Percentiles rank a stretch among this genome's conserved stretches.
Evolutionary conservation across 129 eudicot species (phyloP).

Genomic region (Tanacetum coccineum): DNA sequence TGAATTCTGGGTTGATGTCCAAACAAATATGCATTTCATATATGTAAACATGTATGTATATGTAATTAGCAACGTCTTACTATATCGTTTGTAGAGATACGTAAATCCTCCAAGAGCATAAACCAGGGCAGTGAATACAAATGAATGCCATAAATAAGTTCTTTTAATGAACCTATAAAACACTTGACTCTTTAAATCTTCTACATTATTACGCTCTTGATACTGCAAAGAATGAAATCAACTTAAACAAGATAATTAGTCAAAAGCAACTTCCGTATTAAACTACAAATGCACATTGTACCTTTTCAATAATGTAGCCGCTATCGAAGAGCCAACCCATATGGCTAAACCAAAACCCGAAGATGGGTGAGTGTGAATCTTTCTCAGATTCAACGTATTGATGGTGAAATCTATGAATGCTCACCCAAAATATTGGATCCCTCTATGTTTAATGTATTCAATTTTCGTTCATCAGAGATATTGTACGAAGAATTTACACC

Average conservation of each 20-base stretch:
- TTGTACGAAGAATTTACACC: no score
- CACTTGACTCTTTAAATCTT: conserved; percentile 61
- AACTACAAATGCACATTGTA: conserved; percentile 6
- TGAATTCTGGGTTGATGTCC: no score
- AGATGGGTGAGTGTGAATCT: conserved; percentile 76
- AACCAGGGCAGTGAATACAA: conserved; percentile 34
- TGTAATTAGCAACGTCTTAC: conserved; percentile 29
- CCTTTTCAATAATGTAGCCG: conserved; percentile 30
- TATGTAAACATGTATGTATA: no score
- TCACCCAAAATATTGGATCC: conserved; percentile 84
- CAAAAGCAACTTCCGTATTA: neutral
- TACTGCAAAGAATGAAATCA: conserved; percentile 43
- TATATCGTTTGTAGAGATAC: conserved; percentile 50
- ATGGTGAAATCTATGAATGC: conserved; percentile 74
- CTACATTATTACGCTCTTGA: conserved; percentile 59
- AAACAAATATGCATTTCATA: no score
- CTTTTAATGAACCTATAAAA: conserved; percentile 50
- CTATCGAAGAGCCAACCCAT: conserved; percentile 75
- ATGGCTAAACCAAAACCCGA: conserved; percentile 86
- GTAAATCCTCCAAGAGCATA: conserved; percentile 73
- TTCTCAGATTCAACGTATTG: conserved; percentile 60
- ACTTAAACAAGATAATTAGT: neutral
- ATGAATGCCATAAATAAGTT: conserved; percentile 51
- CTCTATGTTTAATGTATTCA: conserved; percentile 37
- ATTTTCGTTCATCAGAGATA: neutral